These are phyloP conservation scores for Clarireedia paspali DNA, from an alignment of 2,329 filamentous ascomycete genomes.

Conservation along the genomic window DNA sequence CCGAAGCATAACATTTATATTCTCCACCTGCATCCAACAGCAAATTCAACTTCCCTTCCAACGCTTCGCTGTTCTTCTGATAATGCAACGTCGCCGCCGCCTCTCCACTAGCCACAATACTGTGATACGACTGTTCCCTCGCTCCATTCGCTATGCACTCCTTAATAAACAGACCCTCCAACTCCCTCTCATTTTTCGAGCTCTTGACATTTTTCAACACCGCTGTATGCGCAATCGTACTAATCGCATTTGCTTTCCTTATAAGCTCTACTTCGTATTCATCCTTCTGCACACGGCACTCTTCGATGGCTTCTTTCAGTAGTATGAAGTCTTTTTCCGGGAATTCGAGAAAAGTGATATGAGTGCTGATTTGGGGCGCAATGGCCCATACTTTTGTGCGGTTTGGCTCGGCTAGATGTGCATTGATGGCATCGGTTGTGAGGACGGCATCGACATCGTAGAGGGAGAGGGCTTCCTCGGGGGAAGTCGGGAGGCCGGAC, in stretches of 20 bases:
- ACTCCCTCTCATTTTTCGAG: conserved; percentile 70
- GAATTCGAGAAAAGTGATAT: conserved; percentile 65
- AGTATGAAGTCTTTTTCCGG: conserved; percentile 50
- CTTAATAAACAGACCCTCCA: conserved; percentile 74
- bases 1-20: conserved; percentile 64
- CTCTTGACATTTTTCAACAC: conserved; percentile 53
- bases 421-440: conserved; percentile 66
- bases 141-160: conserved; percentile 67
- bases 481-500: conserved; percentile 77
- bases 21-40: conserved; percentile 79
- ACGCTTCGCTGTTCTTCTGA: conserved; percentile 64
- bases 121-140: conserved; percentile 78
- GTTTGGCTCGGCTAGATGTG: conserved; percentile 40
- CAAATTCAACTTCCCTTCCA: conserved; percentile 67
- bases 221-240: conserved; percentile 56
- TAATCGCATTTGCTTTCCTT: conserved; percentile 63
- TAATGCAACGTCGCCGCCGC: conserved; percentile 86
- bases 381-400: conserved; percentile 61
- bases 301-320: conserved; percentile 58
- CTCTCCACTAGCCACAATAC: conserved; percentile 74
- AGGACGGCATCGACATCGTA: conserved; percentile 79
- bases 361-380: conserved; percentile 64
- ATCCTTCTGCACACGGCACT: conserved; percentile 63
- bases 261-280: conserved; percentile 68
- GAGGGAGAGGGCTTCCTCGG: conserved; percentile 63